Base-by-base conservation (phyloP, 192 early-diverging fungal genomes). In the Physocladia obscura region DNA sequence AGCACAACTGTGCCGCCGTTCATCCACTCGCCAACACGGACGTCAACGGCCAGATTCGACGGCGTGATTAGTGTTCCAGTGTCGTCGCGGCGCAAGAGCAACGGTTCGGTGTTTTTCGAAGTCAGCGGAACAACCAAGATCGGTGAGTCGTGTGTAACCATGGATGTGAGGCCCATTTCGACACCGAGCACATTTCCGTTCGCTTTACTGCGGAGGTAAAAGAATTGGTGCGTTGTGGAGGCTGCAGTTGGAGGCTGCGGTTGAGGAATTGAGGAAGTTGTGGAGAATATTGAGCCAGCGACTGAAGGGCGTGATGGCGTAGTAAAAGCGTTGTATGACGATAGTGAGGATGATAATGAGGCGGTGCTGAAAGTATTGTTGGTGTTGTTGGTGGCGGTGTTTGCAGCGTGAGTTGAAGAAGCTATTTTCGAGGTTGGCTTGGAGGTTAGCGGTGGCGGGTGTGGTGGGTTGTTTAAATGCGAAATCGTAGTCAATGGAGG, bases 181-280 rank as follows among this genome's bases (percentile, higher is more conserved):
- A 68, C 65, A 24, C 65, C 65, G 5, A 68, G 54, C 1, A 68
- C 65, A 35, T 68, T 68, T 36, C 65, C 65, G 29, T 68, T 68
- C 17, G 65, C 65, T 17, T 38, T 30, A 4, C 19, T 24, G 31
- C 65, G 50, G 1, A 68, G 24, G 54, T 68, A 68, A 44, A 68
- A 68, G 54, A 29, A 68, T 22, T 68, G 65, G 8, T 56, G 13
- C 5, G 27, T 26, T 1, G 27, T 24, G 21, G 44, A 34, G 2
- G 21, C 8, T 1, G 34, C 15, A 4, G 32, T 36, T 19, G 50
- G 36, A 4, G 65, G 65, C 13, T 29, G 50, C 4, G 65, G 65
- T 57, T 68, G 65, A 1, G 65, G 65, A 29, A 49, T 65, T 27
- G 34, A 52, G 30, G 57, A 58, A 8, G 29, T 22, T 39, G 39